A percentile compares a stretch with the other conserved stretches of the same genome.
Evolutionary conservation across 768 basidiomycete species (phyloP).

Genomic region (Naganishia randhawae): DNA sequence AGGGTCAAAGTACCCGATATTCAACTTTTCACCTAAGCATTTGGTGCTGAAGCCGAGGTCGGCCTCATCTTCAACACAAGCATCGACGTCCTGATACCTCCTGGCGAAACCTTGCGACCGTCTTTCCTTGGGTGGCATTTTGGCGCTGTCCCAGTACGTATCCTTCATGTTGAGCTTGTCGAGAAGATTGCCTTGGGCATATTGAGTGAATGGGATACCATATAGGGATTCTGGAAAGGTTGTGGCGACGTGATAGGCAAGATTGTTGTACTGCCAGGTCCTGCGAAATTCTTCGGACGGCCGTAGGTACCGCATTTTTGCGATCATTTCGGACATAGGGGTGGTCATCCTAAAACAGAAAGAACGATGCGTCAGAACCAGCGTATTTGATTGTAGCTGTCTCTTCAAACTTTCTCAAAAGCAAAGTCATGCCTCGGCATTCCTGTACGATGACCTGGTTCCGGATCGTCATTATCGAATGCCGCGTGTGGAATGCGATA

Average conservation of each 20-base stretch:
- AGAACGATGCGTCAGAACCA: background rate
- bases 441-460: slow-evolving; percentile 40
- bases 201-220: slow-evolving; percentile 30
- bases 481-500: background rate
- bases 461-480: background rate
- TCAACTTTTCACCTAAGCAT: background rate
- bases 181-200: slow-evolving; percentile 37
- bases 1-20: slow-evolving; percentile 14
- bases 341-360: background rate
- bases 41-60: background rate
- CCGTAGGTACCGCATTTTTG: slow-evolving; percentile 28
- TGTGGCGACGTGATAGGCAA: slow-evolving; percentile 34
- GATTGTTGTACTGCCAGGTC: slow-evolving; percentile 44
- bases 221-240: slow-evolving; percentile 35
- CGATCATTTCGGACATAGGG: background rate
- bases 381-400: too few relatives aligned
- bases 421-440: slow-evolving; percentile 40
- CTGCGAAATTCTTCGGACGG: slow-evolving; percentile 41
- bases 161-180: slow-evolving; percentile 38
- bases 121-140: slow-evolving; percentile 31
- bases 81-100: background rate
- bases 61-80: background rate
- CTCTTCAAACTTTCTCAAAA: slow-evolving; percentile 25
- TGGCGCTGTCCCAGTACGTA: slow-evolving; percentile 32
- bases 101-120: slow-evolving; percentile 32